A percentile compares a stretch with the other conserved stretches of the same genome.
Evolutionary conservation across 176 grass and related monocot genomes (phyloP).

Genomic region (Rhynchospora breviuscula): DNA sequence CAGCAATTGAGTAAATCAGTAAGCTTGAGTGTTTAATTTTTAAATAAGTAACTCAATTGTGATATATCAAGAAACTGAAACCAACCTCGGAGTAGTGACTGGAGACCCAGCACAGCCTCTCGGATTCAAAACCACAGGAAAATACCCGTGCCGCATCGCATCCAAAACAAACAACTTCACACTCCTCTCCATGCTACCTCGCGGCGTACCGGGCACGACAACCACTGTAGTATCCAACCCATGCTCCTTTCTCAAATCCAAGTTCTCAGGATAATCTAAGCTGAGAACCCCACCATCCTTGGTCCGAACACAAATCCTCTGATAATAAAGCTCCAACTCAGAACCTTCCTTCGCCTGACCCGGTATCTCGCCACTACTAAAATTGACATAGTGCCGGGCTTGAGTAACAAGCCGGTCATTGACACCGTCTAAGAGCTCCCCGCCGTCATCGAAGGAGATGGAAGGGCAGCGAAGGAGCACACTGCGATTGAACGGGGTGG

Average conservation of each 20-base stretch:
- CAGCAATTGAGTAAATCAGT: not conserved
- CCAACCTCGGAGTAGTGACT: conserved; percentile 74
- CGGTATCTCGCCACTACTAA: conserved; percentile 50
- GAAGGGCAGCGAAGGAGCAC: conserved; percentile 90
- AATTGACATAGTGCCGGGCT: conserved; percentile 76
- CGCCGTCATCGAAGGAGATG: conserved; percentile 71
- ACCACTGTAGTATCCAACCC: conserved; percentile 71
- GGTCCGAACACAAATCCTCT: conserved; percentile 57
- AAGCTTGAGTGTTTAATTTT: not conserved
- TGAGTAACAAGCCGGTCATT: conserved; percentile 58
- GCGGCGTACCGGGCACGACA: conserved; percentile 50
- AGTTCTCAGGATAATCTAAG: conserved; percentile 78
- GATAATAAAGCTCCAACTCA: conserved; percentile 39
- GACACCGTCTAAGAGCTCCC: conserved; percentile 57
- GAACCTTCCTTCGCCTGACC: not conserved
- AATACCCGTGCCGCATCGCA: conserved; percentile 65
- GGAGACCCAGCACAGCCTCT: conserved; percentile 84
- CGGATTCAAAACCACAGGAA: conserved; percentile 92
- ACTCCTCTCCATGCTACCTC: conserved; percentile 67
- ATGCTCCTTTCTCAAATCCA: conserved; percentile 66
- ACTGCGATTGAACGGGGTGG: conserved; percentile 82
- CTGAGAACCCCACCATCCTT: conserved; percentile 81
- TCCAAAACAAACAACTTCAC: conserved; percentile 55
- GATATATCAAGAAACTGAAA: not conserved
- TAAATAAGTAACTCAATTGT: not conserved